Evolutionary conservation across 164 flowering plant species (phyloP), one percentile per base, ranked within the genome.

Genomic region (Vitis amurensis): DNA sequence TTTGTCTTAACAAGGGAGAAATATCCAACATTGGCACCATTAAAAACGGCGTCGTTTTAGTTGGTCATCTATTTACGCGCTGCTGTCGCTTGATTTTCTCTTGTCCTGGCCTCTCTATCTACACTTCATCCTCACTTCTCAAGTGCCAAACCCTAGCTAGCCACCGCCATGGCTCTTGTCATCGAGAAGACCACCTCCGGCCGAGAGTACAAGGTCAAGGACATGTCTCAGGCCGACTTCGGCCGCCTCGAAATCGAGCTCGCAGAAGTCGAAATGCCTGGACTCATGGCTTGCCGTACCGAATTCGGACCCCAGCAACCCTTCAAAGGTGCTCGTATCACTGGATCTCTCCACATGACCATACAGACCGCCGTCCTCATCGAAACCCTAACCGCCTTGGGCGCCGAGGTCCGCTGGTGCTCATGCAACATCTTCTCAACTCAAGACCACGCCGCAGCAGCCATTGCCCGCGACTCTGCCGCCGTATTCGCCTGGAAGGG

Each of bases 401-500:
- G 93, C 48, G 93, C 93, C 19, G 91, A 89, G 72, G 93, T 89
- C 50, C 82, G 93, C 14, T 89, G 93, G 93, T 89, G 93, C 78
- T 87, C 91, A 14, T 89, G 93, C 84, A 89, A 89, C 82, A 89
- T 89, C 68, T 89, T 89, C 87, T 86, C 89, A 70, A 89, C 93
- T 23, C 93, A 89, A 76, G 93, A 89, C 77, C 93, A 89, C 77
- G 93, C 93, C 55, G 93, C 93, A 44, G 89, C 93, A 50, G 91
- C 87, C 69, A 85, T 85, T 47, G 93, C 93, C 2, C 89, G 93
- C 47, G 91, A 89, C 75, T 74, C 82, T 70, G 89, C 89, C 50
- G 80, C 93, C 19, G 93, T 89, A 50, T 89, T 89, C 70, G 93
- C 93, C 73, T 89, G 93, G 93, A 89, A 89, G 70, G 93, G 93